Evolutionary conservation across 495 filamentous ascomycete genomes (phyloP).

Genomic region (Hyaloscypha bicolor): DNA sequence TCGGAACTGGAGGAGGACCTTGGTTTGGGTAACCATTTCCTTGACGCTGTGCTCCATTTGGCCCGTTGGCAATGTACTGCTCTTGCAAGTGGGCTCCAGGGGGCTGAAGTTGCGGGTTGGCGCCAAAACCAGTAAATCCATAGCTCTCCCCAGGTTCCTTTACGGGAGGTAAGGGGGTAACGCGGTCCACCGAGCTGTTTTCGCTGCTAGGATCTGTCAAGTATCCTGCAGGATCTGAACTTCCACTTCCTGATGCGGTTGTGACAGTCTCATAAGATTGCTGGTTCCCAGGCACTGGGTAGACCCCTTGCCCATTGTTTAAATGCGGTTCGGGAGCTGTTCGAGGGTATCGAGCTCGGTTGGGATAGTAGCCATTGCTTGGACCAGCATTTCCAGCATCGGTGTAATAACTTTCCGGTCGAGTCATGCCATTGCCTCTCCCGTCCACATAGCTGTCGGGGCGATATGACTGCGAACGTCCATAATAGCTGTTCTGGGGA

Average conservation of each 20-base stretch:
- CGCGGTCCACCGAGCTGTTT: conserved; percentile 84
- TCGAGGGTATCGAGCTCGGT: conserved; percentile 49
- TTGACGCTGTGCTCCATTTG: conserved; percentile 28
- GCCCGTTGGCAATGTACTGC: conserved; percentile 28
- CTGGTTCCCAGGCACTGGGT: conserved; percentile 69
- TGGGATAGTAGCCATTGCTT: conserved; percentile 42
- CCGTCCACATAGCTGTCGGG: conserved; percentile 49
- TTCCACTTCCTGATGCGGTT: conserved; percentile 70
- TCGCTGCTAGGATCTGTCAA: conserved; percentile 88
- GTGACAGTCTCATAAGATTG: conserved; percentile 73
- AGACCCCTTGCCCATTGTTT: conserved; percentile 45
- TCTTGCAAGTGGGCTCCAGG: conserved; percentile 43
- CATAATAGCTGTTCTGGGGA: conserved; percentile 53
- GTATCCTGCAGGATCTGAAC: conserved; percentile 74
- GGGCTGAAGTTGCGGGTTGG: conserved; percentile 43
- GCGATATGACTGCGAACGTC: conserved; percentile 48
- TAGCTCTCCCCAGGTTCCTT: conserved; percentile 56
- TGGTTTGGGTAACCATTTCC: conserved; percentile 25
- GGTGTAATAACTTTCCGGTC: conserved; percentile 51
- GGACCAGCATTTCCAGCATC: conserved; percentile 44
- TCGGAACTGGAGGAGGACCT: conserved; percentile 40
- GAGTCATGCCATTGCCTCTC: conserved; percentile 39
- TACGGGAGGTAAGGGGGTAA: conserved; percentile 60
- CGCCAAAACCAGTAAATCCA: conserved; percentile 43
- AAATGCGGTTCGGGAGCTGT: conserved; percentile 47